Evolutionary conservation across 768 basidiomycete genomes (phyloP), one percentile per base, ranked within the genome.

Genomic region (Pleurotus tuoliensis): DNA sequence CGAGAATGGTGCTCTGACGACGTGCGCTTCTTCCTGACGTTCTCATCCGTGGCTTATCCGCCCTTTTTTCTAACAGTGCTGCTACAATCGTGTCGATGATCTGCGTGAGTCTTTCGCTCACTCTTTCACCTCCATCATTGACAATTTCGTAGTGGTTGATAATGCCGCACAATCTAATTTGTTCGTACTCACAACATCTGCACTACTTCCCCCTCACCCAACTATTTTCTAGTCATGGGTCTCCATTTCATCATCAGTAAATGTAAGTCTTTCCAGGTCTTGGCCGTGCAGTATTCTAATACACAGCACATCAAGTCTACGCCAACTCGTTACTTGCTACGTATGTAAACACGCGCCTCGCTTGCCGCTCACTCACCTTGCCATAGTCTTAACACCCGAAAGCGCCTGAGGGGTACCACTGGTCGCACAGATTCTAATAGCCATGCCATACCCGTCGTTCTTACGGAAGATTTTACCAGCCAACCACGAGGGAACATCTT

Each of bases 241-340:
- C 59, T 83, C 3, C 78, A 82, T 61, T 78, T 82, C 58, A 70
- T 81, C 20, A 82, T 83, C 55, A 72, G 75, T 61, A 83, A 83
- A 67, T 62, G 81, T 80, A 58, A 49, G 74, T 58, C 27, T 15
- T 11, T 30, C 13, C 30, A 22, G 1, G 18, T 5, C 13, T 20
- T 5, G 12, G 24, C 34, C 22, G 50, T 30, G 37, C 50, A 52
- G n/a, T 11, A 12, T 25, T n/a, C 27, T 13, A 16, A 7, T 5
- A 11, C 20, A 27, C n/a, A 8, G 24, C 5, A 25, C 24, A 9
- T 15, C 0, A 44, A 80, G 79, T 79, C 47, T 82, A 82, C 45
- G 78, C 80, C 1, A 82, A 78, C 56, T 81, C 80, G 2, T 63
- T 82, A 12, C 70, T 81, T 11, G 80, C 78, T 0, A 79, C 79